phyloP scores from a whole-genome alignment of 2,329 filamentous ascomycete species.

The Pseudogymnoascus sp. region DNA sequence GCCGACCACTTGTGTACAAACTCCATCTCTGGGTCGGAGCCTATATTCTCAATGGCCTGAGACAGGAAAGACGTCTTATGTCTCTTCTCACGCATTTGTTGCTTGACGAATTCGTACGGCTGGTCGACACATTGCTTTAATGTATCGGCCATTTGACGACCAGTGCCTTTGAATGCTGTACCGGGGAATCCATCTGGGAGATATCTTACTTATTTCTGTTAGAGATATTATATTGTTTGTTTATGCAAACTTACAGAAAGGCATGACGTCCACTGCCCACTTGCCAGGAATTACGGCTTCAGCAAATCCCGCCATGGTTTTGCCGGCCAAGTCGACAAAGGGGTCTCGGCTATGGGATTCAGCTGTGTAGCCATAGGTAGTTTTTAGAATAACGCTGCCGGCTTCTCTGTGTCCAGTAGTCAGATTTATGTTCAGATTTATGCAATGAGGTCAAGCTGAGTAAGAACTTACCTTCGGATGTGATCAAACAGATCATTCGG shows the following conservation, averaged over 20 bases:
- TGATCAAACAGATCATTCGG: conserved; percentile 33
- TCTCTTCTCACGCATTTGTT: conserved; percentile 29
- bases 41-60: conserved; percentile 29
- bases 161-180: conserved; percentile 35
- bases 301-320: conserved; percentile 33
- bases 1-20: conserved; percentile 34
- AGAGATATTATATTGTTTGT: conserved; percentile 5
- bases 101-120: conserved; percentile 36
- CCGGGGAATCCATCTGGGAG: conserved; percentile 39
- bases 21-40: conserved; percentile 26
- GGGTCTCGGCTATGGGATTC: conserved; percentile 33
- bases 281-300: conserved; percentile 33
- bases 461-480: conserved; percentile 32
- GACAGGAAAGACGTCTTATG: conserved; percentile 33
- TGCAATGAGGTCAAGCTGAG: neutral
- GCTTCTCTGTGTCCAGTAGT: conserved; percentile 27
- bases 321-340: conserved; percentile 34
- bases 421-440: conserved; percentile 4
- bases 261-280: conserved; percentile 39
- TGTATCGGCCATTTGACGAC: conserved; percentile 28
- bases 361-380: conserved; percentile 38
- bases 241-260: conserved; percentile 27
- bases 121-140: conserved; percentile 28
- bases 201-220: conserved; percentile 26
- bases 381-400: conserved; percentile 34